Conservation (phyloP, 768 basidiomycete genomes). For the Collybiopsis confluens region DNA sequence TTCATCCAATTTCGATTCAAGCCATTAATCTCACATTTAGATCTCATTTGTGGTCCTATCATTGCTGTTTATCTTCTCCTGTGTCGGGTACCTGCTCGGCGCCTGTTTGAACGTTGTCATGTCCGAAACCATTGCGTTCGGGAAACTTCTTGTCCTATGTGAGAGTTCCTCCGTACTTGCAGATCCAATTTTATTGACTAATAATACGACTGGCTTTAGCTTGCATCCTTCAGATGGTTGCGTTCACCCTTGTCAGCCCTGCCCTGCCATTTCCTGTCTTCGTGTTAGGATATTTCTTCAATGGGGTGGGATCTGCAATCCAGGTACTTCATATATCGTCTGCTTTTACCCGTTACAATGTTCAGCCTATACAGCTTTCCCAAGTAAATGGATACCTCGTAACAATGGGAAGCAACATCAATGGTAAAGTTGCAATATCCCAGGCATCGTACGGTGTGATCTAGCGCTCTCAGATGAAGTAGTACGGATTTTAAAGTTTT, state of each 20-base stretch:
- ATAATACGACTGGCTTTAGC: constrained; percentile 26
- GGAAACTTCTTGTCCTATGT: constrained; percentile 28
- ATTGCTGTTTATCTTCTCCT: constrained; percentile 38
- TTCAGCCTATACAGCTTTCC: constrained; percentile 44
- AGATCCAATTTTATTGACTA: background rate
- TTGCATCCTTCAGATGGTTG: constrained; percentile 46
- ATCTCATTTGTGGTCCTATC: constrained; percentile 36
- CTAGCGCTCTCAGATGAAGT: background rate
- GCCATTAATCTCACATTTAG: constrained; percentile 14
- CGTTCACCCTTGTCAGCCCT: constrained; percentile 48
- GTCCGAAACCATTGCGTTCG: constrained; percentile 21
- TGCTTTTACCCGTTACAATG: background rate
- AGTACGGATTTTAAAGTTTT: background rate
- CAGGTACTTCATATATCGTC: constrained; percentile 29
- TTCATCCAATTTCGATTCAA: background rate
- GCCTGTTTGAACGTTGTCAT: constrained; percentile 26
- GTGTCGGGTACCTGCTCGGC: constrained; percentile 17
- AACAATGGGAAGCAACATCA: constrained; percentile 47
- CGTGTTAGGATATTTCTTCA: constrained; percentile 41
- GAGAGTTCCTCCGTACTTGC: background rate
- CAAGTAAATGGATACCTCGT: constrained; percentile 72
- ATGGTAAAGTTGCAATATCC: constrained; percentile 65
- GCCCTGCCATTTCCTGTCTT: constrained; percentile 65
- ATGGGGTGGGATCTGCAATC: constrained; percentile 38
- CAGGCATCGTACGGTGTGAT: constrained; percentile 58